phyloP scores from a whole-genome alignment of 2,329 filamentous ascomycete species.

The Metarhizium humberi region DNA sequence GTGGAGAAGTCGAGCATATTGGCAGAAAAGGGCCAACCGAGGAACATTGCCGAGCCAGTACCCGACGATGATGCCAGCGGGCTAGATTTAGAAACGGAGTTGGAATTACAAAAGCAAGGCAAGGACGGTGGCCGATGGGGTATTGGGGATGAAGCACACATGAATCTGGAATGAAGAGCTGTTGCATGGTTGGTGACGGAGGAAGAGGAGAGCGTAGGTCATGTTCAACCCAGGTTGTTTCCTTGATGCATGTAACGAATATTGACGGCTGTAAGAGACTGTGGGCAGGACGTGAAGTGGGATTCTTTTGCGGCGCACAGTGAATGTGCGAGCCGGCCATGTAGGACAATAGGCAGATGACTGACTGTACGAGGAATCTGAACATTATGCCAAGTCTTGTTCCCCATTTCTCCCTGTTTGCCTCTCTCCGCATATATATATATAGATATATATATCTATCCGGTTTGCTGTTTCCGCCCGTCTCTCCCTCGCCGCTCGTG shows the following conservation, averaged over 20 bases:
- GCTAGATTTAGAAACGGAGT: constrained; percentile 34
- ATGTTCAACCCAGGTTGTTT: neutral
- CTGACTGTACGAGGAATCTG: neutral
- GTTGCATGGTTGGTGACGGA: neutral
- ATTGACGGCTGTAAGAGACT: neutral
- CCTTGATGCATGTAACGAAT: neutral
- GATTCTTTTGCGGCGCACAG: neutral
- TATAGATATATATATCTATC: no score
- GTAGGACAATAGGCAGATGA: neutral
- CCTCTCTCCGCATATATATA: neutral
- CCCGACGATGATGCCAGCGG: constrained; percentile 32
- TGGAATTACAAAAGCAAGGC: constrained; percentile 43
- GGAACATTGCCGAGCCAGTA: constrained; percentile 34
- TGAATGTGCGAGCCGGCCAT: neutral
- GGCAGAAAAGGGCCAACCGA: constrained; percentile 25
- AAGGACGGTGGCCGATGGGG: constrained; percentile 59
- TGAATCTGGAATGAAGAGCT: constrained; percentile 60
- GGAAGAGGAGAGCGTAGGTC: neutral
- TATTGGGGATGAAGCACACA: constrained; percentile 73
- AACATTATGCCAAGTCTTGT: neutral
- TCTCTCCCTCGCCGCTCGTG: neutral
- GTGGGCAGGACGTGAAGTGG: neutral
- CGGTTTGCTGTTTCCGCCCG: neutral
- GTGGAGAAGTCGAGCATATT: constrained; percentile 23
- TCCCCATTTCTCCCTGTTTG: neutral